phyloP scores from a whole-genome alignment of 2,329 filamentous ascomycete species.

The Sclerotinia nivalis region DNA sequence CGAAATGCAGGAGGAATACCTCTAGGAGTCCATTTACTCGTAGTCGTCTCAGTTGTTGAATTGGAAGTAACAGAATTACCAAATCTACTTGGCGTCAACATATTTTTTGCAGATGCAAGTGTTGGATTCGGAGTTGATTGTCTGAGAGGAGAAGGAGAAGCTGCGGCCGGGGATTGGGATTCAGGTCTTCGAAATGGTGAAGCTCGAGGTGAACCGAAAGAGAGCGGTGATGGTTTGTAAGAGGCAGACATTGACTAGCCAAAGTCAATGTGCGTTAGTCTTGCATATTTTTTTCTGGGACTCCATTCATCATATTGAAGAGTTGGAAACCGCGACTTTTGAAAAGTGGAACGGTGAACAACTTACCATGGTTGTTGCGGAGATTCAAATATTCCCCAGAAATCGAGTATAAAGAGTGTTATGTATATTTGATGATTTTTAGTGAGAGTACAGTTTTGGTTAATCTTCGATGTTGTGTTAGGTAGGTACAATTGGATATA shows the following conservation, averaged over 20 bases:
- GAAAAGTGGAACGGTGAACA: constrained; percentile 22
- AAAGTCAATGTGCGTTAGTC: constrained; percentile 12
- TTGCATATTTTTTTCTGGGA: constrained; percentile 19
- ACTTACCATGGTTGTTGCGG: constrained; percentile 25
- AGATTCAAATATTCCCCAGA: constrained; percentile 13
- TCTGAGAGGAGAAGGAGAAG: constrained; percentile 65
- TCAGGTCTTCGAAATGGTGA: constrained; percentile 65
- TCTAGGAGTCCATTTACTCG: constrained; percentile 37
- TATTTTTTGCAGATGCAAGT: constrained; percentile 56
- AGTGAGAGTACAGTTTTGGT: not conserved
- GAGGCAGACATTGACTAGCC: constrained; percentile 43
- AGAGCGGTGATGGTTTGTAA: constrained; percentile 71
- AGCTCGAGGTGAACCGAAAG: constrained; percentile 69
- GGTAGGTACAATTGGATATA: not conserved
- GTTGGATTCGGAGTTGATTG: constrained; percentile 62
- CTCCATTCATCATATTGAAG: constrained; percentile 11
- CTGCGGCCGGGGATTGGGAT: constrained; percentile 56
- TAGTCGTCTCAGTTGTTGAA: constrained; percentile 35
- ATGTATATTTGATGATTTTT: not conserved
- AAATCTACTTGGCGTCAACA: constrained; percentile 46
- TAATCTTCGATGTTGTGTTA: not conserved
- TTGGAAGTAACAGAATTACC: constrained; percentile 45
- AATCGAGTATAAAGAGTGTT: not conserved
- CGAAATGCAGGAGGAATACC: constrained; percentile 40
- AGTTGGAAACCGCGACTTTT: constrained; percentile 18